Base-by-base conservation (phyloP, 1,139 yeast species). In the Taphrina wiesneri region DNA sequence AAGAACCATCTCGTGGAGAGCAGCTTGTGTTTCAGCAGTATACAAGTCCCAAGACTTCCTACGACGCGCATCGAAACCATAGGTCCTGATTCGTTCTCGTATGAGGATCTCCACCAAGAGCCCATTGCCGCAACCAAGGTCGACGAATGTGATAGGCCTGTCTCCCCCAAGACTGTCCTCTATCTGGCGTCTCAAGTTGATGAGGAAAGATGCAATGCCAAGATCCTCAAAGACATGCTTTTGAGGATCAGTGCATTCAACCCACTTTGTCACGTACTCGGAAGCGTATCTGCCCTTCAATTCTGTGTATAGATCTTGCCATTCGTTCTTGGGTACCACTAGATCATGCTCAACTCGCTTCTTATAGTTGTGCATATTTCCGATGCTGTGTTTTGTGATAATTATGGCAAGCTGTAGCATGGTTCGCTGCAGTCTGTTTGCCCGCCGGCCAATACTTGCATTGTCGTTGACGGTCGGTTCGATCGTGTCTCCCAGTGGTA, bases 221-320 rank as follows among this genome's bases (percentile, higher is more conserved):
- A 93, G 82, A 74, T 93, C 99, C 78, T 93, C 99, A 77, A 92
- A 93, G 0, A 92, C 98, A 77, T 93, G 99, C 75, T 93, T 93
- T 72, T 86, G 84, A 0, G 98, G 98, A 75, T 93, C 97, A 1
- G 99, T 93, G 54, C 87, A 86, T 76, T 93, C 99, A 23, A 82
- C 85, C 99, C 99, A 93, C 71, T 82, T 83, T 47, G 86, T 88
- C n/a, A 91, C 92, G 65, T 92, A 77, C 23, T 79, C 77, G 49
- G 86, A 84, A 0, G 96, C 90, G 74, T 92, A 89, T 74, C 86
- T 88, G 74, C 87, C 89, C 77, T 93, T 93, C 72, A 93, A 80
- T 34, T 84, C 80, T 53, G 90, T 86, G 74, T 93, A 93, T 67
- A 89, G 79, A 73, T 90, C 88, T 75, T 93, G 98, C 73, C 92